Base-by-base conservation (phyloP, 495 filamentous ascomycete species). In the Aspergillus nidulans region DNA sequence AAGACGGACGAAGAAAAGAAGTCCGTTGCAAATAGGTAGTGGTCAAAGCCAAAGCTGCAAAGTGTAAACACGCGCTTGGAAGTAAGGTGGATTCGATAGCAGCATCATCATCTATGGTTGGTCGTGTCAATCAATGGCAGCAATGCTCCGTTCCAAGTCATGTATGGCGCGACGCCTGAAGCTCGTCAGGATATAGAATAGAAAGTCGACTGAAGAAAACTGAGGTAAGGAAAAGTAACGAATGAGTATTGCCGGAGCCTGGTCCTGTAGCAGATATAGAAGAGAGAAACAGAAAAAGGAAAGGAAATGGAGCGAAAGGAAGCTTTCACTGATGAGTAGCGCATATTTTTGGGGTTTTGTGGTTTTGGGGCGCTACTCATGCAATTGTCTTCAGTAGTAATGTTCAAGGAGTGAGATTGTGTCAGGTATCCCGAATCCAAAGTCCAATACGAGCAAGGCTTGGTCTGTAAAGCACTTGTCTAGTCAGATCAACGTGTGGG, bases 101-200 rank as follows among this genome's bases (percentile, higher is more conserved):
- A 58, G 55, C 59, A 63, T 57, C 50, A 52, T 61, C 62, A 52
- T 61, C 43, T 64, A 61, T 63, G 52, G 58, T 60, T 46, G 54
- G 54, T 64, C 62, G 42, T 64, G 54, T 64, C 62, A 64, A 44
- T 64, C 62, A 64, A 64, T 64, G 61, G 32, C 62, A 54, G 55
- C 60, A 49, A 59, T 57, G 56, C 56, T 59, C 60, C 62, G 53
- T 64, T 61, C 58, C 53, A 61, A 59, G 52, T 64, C 58, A 61
- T 56, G 43, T 34, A 48, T 42, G 49, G 38, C 38, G 49, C 38
- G 55, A 55, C 24, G 48, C 26, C 53, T 30, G 46, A 26, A 57
- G 48, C 40, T 48, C 32, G 26, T 40, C 39, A 32, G 24, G 21
- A 25, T 7, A 49, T 40, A 45, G 25, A 47, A 38, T 52, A 34